phyloP scores from a whole-genome alignment of 2,329 filamentous ascomycete genomes.

The Xylariales sp. region DNA sequence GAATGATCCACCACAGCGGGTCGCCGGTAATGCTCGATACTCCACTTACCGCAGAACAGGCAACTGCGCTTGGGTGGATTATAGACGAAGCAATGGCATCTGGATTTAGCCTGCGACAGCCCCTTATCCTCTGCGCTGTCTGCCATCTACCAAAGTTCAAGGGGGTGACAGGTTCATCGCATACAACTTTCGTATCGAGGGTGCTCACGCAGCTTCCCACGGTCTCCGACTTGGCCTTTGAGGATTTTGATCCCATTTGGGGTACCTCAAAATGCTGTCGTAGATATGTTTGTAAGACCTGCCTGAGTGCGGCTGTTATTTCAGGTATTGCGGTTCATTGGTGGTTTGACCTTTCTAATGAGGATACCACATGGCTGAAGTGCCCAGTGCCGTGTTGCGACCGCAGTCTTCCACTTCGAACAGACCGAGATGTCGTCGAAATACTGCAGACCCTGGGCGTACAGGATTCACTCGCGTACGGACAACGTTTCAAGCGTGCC shows the following conservation, averaged over 20 bases:
- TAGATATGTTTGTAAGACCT: constrained; percentile 10
- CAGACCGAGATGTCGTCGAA: constrained; percentile 4
- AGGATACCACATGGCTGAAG: constrained; percentile 7
- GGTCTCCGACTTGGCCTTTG: constrained; percentile 5
- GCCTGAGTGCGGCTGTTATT: constrained; percentile 8
- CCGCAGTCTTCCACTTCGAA: constrained; percentile 6
- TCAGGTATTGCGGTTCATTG: constrained; percentile 7
- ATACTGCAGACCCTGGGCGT: constrained; percentile 6
- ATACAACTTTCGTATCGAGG: constrained; percentile 9
- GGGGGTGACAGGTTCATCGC: constrained; percentile 3
- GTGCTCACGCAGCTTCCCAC: constrained; percentile 8
- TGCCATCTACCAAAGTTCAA: constrained; percentile 12
- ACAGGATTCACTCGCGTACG: neutral
- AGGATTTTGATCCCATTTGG: constrained; percentile 7
- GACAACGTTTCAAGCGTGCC: constrained; percentile 4
- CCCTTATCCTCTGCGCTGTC: constrained; percentile 9
- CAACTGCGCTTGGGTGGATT: constrained; percentile 7
- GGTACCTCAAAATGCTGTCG: constrained; percentile 9
- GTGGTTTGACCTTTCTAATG: constrained; percentile 8
- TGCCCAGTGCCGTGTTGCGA: constrained; percentile 9
- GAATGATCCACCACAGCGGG: neutral
- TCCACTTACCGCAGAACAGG: constrained; percentile 8
- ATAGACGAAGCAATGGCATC: constrained; percentile 8
- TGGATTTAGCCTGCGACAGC: constrained; percentile 7
- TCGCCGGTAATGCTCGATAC: constrained; percentile 7